phyloP scores from a whole-genome alignment of 2,329 filamentous ascomycete species.

The Talaromyces sp. region DNA sequence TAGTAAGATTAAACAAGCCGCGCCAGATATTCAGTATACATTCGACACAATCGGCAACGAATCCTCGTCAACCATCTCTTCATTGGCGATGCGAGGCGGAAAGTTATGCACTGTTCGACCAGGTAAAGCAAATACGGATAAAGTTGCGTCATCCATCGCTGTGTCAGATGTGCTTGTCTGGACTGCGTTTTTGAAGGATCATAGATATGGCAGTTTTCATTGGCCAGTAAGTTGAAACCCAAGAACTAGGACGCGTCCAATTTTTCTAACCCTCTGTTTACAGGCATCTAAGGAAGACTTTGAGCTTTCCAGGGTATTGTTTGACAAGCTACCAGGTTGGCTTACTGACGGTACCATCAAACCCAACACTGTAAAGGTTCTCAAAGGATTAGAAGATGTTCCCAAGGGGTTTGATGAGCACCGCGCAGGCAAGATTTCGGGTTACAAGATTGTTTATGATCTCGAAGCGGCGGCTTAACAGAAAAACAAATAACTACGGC shows the following conservation, averaged over 20 bases:
- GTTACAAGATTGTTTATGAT: constrained; percentile 29
- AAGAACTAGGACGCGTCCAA: background rate
- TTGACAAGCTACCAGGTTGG: constrained; percentile 30
- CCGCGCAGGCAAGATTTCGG: constrained; percentile 31
- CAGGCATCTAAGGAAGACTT: constrained; percentile 34
- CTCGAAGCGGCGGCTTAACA: background rate
- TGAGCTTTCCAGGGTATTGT: constrained; percentile 32
- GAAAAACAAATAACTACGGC: too few relatives aligned
- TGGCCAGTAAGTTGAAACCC: constrained; percentile 30
- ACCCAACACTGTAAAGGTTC: constrained; percentile 26
- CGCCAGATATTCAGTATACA: constrained; percentile 31
- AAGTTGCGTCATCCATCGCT: background rate
- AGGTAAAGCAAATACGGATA: background rate
- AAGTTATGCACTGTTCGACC: constrained; percentile 1
- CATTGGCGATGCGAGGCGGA: background rate
- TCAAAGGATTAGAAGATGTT: constrained; percentile 31
- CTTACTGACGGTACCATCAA: constrained; percentile 23
- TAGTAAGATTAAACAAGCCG: constrained; percentile 26
- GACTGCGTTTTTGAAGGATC: constrained; percentile 24
- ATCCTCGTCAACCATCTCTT: background rate
- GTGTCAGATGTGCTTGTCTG: constrained; percentile 18
- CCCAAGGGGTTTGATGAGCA: constrained; percentile 32
- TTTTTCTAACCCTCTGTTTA: background rate
- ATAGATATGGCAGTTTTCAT: constrained; percentile 27
- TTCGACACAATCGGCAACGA: constrained; percentile 1